These are phyloP conservation scores for Psilocybe subaeruginosa DNA, from an alignment of 768 basidiomycete species.

Conservation along the genomic window DNA sequence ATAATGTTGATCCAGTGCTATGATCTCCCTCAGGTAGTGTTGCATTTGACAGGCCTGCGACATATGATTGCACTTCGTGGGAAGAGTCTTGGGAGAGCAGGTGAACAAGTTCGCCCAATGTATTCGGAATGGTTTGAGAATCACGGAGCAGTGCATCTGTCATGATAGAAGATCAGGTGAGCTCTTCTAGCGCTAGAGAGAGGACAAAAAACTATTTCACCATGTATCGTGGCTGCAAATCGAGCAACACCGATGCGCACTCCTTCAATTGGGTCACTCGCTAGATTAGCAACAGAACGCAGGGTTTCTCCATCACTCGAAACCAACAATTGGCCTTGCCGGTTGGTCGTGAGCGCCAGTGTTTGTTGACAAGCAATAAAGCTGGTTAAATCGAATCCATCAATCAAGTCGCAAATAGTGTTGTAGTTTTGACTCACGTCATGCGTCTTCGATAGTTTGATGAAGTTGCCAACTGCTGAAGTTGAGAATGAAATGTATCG, in stretches of 20 bases:
- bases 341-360: conserved; percentile 42
- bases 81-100: conserved; percentile 59
- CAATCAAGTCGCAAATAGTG: conserved; percentile 3
- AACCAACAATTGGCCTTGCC: conserved; percentile 35
- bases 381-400: conserved; percentile 38
- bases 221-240: conserved; percentile 56
- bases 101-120: conserved; percentile 42
- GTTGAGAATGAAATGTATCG: conserved; percentile 40
- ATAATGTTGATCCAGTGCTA: conserved; percentile 13
- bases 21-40: conserved; percentile 10
- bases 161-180: conserved; percentile 12
- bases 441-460: conserved; percentile 61
- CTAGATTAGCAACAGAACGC: conserved; percentile 55
- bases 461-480: conserved; percentile 49
- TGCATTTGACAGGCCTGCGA: conserved; percentile 35
- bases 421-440: conserved; percentile 53
- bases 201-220: conserved; percentile 41
- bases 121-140: conserved; percentile 33
- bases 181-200: conserved; percentile 12
- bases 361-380: conserved; percentile 77
- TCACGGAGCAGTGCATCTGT: conserved; percentile 32
- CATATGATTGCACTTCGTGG: conserved; percentile 64
- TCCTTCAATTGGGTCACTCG: conserved; percentile 73
- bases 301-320: conserved; percentile 54
- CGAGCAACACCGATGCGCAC: conserved; percentile 89